Percentiles rank a stretch among this genome's conserved stretches.
Conservation (phyloP, 2,329 filamentous ascomycete species). For the Epichloe aotearoae region DNA sequence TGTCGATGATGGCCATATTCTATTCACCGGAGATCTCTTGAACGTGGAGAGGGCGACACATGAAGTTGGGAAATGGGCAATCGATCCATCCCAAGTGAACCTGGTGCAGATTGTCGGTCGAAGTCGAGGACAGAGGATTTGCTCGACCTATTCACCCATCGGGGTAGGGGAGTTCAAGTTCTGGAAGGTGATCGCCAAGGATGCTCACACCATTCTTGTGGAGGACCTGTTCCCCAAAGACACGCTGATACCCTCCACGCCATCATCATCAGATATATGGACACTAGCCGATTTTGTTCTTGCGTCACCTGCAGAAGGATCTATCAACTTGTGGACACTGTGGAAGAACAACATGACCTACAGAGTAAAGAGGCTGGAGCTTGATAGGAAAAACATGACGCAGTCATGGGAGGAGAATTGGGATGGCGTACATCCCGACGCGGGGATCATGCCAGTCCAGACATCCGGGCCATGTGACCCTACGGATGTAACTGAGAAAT, state of each 20-base stretch:
- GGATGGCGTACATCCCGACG: constrained; percentile 54
- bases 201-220: constrained; percentile 49
- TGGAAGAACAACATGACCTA: constrained; percentile 80
- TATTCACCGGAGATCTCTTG: constrained; percentile 66
- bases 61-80: constrained; percentile 57
- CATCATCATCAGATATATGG: constrained; percentile 64
- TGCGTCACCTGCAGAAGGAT: constrained; percentile 38
- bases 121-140: constrained; percentile 37
- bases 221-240: constrained; percentile 55
- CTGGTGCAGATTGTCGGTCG: constrained; percentile 59
- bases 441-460: constrained; percentile 38
- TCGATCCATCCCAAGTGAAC: constrained; percentile 67
- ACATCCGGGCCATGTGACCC: constrained; percentile 49
- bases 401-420: constrained; percentile 55
- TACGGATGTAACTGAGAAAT: constrained; percentile 65
- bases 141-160: constrained; percentile 79
- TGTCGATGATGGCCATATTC: constrained; percentile 62
- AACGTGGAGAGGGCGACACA: constrained; percentile 52
- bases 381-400: constrained; percentile 51
- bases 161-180: constrained; percentile 88
- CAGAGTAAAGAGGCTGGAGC: constrained; percentile 58
- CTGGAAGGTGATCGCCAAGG: constrained; percentile 59
- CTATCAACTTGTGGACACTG: constrained; percentile 56
- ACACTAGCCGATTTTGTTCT: constrained; percentile 65
- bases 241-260: constrained; percentile 51